Conservation (phyloP, 2,329 filamentous ascomycete species). For the Colletotrichum neosansevieriae region DNA sequence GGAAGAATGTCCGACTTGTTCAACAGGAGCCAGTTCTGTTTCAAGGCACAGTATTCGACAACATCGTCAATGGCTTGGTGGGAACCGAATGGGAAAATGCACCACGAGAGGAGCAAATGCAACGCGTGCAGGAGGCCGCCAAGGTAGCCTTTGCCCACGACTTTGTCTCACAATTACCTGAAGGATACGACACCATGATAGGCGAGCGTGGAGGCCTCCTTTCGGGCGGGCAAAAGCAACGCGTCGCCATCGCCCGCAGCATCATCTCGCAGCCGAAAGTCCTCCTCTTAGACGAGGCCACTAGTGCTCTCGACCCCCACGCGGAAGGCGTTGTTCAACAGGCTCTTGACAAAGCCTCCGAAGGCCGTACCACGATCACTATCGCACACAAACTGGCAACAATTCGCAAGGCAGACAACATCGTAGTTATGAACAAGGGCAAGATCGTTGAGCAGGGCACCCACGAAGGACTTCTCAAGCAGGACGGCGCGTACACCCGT, state of each 20-base stretch:
- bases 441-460: slow-evolving; percentile 70
- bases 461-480: slow-evolving; percentile 64
- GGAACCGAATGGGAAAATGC: slow-evolving; percentile 45
- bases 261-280: slow-evolving; percentile 61
- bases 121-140: slow-evolving; percentile 56
- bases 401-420: slow-evolving; percentile 70
- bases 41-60: slow-evolving; percentile 59
- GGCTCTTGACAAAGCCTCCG: slow-evolving; percentile 64
- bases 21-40: slow-evolving; percentile 56
- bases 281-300: slow-evolving; percentile 75
- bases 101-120: slow-evolving; percentile 51
- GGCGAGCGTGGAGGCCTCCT: slow-evolving; percentile 71
- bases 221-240: slow-evolving; percentile 74
- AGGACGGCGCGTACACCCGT: slow-evolving; percentile 61
- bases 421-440: slow-evolving; percentile 71
- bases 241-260: slow-evolving; percentile 68
- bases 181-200: slow-evolving; percentile 68
- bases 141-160: slow-evolving; percentile 59
- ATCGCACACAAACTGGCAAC: slow-evolving; percentile 71
- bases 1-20: slow-evolving; percentile 53
- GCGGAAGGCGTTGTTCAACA: slow-evolving; percentile 63
- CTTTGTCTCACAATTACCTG: slow-evolving; percentile 59
- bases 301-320: slow-evolving; percentile 62
- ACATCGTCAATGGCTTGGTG: slow-evolving; percentile 62
- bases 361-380: slow-evolving; percentile 71